Base-by-base conservation (phyloP, 805 yeast species). In the Kluyveromyces starmeri region DNA sequence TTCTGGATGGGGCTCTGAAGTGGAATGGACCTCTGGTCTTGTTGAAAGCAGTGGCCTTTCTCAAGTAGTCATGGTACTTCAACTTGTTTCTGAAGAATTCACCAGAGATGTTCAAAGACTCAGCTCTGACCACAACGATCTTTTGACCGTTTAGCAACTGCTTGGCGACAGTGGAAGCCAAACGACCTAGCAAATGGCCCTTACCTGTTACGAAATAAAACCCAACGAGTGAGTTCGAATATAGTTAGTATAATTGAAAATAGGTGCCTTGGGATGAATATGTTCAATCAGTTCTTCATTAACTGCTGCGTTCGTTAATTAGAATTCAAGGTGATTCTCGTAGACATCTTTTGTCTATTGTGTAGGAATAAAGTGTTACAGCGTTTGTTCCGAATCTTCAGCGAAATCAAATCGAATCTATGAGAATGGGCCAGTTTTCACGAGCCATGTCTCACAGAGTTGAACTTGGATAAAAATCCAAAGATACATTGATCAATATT, bases 1-100 rank as follows among this genome's bases (percentile, higher is more conserved):
- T 89, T 75, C 97, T 86, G 49, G 97, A 88, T 70, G 99, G 99
- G 49, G 99, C 99, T 75, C 97, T 92, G 95, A 92, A 92, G 71
- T 92, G 99, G 96, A 89, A 92, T 64, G 97, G 97, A 76, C 98
- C 99, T 70, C 86, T 82, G 63, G 77, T 81, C 76, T 86, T 86
- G 95, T 92, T 92, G 88, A 70, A 92, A 75, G 95, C 83, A 66
- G 98, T 88, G 61, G 94, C 83, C 81, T 92, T 92, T 81, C 98
- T 88, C 72, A 92, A 82, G 86, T 88, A 92, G 68, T 94, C 99
- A 73, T 88, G 96, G 92, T 86, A 92, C 83, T 92, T 92, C 72
- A 89, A 82, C 76, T 92, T 92, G 82, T 89, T 85, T 78, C 98
- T 88, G 96, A 92, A 92, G 70, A 92, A 88, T 75, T 92, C 97